Conservation (phyloP, 441 rosid species). For the Erysimum cheiri region DNA sequence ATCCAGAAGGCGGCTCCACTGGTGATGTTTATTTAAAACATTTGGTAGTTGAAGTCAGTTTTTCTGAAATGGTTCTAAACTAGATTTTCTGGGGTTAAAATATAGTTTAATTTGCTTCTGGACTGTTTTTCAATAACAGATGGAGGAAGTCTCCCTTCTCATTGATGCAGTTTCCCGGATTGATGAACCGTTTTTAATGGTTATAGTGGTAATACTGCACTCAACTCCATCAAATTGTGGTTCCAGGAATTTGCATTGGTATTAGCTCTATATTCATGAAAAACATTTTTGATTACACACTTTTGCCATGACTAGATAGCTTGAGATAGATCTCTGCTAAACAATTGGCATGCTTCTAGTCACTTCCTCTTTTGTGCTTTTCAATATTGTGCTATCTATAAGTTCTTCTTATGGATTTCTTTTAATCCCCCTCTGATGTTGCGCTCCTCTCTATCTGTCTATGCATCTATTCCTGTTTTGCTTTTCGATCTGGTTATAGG, state of each 20-base stretch:
- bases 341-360: constrained; percentile 23
- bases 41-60: constrained; percentile 59
- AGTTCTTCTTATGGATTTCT: not conserved
- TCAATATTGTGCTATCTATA: not conserved
- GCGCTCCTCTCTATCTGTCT: not conserved
- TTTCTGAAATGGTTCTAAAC: constrained; percentile 44
- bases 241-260: constrained; percentile 92
- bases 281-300: constrained; percentile 46
- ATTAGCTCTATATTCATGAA: constrained; percentile 84
- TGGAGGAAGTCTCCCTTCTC: constrained; percentile 96
- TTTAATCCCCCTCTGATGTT: not conserved
- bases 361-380: constrained; percentile 13
- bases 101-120: constrained; percentile 49
- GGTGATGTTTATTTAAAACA: constrained; percentile 68
- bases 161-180: constrained; percentile 86
- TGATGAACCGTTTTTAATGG: constrained; percentile 96
- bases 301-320: constrained; percentile 40
- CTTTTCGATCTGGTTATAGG: constrained; percentile 9
- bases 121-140: constrained; percentile 55
- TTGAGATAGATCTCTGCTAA: constrained; percentile 27
- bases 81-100: constrained; percentile 28
- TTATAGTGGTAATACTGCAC: constrained; percentile 99
- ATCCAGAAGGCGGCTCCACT: constrained; percentile 88
- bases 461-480: constrained; percentile 8
- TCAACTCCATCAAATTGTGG: constrained; percentile 98